Evolutionary conservation across 2,329 filamentous ascomycete genomes (phyloP).

Genomic region (Beauveria pseudobassiana): DNA sequence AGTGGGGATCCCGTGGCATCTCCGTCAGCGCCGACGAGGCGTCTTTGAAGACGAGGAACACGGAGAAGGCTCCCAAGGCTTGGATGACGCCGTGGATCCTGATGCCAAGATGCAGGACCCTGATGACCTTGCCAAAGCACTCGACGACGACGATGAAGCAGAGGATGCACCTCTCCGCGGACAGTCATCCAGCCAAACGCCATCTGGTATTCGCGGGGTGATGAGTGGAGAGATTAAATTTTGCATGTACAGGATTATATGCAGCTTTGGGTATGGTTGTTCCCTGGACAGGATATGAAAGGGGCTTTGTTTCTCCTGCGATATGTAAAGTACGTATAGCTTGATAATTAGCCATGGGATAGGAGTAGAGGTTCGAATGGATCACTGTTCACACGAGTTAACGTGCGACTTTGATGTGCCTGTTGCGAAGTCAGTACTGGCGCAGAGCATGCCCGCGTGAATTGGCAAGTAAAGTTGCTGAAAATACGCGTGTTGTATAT

Average conservation of each 20-base stretch:
- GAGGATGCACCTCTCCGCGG: conserved; percentile 32
- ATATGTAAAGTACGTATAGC: conserved; percentile 5
- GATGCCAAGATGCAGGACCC: conserved; percentile 61
- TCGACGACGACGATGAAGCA: conserved; percentile 43
- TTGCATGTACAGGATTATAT: background rate
- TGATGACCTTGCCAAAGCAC: conserved; percentile 53
- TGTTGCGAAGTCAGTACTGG: too few species aligned
- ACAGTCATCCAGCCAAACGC: conserved; percentile 19
- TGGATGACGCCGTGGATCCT: conserved; percentile 43
- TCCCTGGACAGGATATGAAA: background rate
- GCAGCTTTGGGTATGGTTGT: background rate
- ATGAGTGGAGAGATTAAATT: conserved; percentile 37
- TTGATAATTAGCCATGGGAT: conserved; percentile 4
- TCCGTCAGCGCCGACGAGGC: conserved; percentile 58
- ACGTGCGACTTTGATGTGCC: background rate
- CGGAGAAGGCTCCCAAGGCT: conserved; percentile 32
- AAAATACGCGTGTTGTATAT: background rate
- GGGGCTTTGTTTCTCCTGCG: background rate
- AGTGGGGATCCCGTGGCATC: conserved; percentile 59
- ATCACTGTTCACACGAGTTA: background rate
- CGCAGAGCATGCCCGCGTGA: too few species aligned
- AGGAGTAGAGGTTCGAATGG: background rate
- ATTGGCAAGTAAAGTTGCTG: background rate
- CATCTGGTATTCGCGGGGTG: conserved; percentile 36
- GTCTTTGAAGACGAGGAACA: conserved; percentile 44